Conservation (phyloP, 1,139 yeast species). For the Williopsis jadinii region DNA sequence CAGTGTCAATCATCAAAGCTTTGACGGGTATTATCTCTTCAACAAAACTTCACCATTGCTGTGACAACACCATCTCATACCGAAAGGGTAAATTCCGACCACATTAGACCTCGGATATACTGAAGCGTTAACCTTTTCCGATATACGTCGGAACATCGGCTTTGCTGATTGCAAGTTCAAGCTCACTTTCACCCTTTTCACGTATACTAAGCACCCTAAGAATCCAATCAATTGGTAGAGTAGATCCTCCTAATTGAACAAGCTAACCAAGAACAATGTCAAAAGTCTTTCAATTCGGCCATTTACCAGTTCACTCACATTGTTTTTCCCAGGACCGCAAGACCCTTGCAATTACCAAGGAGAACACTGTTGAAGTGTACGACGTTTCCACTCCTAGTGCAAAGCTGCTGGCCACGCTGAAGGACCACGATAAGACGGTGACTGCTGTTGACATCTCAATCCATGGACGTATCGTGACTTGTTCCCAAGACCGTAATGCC, state of each 20-base stretch:
- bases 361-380: conserved; percentile 68
- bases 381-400: conserved; percentile 40
- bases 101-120: too few relatives aligned
- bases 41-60: too few relatives aligned
- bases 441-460: conserved; percentile 90
- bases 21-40: too few relatives aligned
- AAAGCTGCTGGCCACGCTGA: conserved; percentile 48
- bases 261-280: conserved; percentile 8
- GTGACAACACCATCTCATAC: too few relatives aligned
- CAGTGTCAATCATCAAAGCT: too few relatives aligned
- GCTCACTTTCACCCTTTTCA: too few relatives aligned
- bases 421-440: conserved; percentile 89
- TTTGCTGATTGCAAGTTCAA: too few relatives aligned
- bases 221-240: conserved; percentile 15
- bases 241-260: conserved; percentile 16
- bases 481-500: conserved; percentile 97
- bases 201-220: too few relatives aligned
- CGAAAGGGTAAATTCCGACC: too few relatives aligned
- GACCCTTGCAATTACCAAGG: conserved; percentile 77
- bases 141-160: too few relatives aligned
- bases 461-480: conserved; percentile 88
- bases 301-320: conserved; percentile 85
- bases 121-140: too few relatives aligned
- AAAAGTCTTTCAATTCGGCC: conserved; percentile 57
- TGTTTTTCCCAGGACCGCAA: conserved; percentile 68